Evolutionary conservation across 345 rosid species (phyloP).

Genomic region (Citrus maxima): DNA sequence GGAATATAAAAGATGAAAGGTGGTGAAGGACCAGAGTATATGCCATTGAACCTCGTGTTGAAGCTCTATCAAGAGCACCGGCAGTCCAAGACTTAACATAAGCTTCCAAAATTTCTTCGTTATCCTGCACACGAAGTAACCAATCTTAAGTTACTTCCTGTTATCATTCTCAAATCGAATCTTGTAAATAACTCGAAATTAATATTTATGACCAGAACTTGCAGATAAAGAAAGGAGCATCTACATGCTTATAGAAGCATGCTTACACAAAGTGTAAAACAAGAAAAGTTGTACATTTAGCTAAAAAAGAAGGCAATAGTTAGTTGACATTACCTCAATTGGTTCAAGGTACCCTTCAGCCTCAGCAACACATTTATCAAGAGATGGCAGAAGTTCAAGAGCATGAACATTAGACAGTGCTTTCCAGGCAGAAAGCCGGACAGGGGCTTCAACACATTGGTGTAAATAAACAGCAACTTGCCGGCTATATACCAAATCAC

Average conservation of each 20-base stretch:
- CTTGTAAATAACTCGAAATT: background rate
- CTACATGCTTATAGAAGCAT: background rate
- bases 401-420: slow-evolving; percentile 56
- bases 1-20: slow-evolving; percentile 57
- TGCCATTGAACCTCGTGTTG: slow-evolving; percentile 57
- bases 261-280: background rate
- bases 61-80: slow-evolving; percentile 77
- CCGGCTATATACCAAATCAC: slow-evolving; percentile 66
- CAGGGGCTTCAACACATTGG: slow-evolving; percentile 54
- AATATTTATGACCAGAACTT: background rate
- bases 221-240: background rate
- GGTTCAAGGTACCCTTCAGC: slow-evolving; percentile 84
- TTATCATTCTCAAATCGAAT: background rate
- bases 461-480: slow-evolving; percentile 78
- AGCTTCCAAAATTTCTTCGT: slow-evolving; percentile 67
- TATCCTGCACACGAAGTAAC: slow-evolving; percentile 41
- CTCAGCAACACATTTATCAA: slow-evolving; percentile 59
- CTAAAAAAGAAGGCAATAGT: background rate
- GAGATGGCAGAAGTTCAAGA: slow-evolving; percentile 79
- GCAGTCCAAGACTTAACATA: slow-evolving; percentile 76
- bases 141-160: background rate
- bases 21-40: slow-evolving; percentile 61
- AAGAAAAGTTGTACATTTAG: background rate
- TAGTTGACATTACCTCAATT: slow-evolving; percentile 49
- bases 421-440: slow-evolving; percentile 77